Evolutionary conservation across 257 asterid species (phyloP).

Genomic region (Linderniella brevidens): DNA sequence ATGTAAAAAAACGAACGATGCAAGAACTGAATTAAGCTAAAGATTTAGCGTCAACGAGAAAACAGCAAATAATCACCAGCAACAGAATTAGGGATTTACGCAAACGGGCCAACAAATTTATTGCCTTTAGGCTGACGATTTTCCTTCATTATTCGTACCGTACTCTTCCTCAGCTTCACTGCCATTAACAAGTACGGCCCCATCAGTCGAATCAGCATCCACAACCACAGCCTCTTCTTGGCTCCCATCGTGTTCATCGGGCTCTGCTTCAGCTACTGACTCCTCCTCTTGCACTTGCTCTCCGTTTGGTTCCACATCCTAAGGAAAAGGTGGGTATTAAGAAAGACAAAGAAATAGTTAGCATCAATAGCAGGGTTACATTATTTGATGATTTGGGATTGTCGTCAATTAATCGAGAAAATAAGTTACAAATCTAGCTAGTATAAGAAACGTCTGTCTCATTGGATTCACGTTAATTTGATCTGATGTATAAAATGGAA

Average conservation of each 20-base stretch:
- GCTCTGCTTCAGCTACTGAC: conserved; percentile 20
- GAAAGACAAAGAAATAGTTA: background rate
- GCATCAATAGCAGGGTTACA: background rate
- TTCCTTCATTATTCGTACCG: conserved; percentile 95
- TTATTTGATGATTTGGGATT: background rate
- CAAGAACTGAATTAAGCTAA: too few relatives aligned
- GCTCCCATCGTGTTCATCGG: conserved; percentile 41
- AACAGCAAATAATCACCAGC: conserved; percentile 79
- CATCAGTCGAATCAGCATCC: conserved; percentile 86
- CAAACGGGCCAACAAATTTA: conserved; percentile 73
- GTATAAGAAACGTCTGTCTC: too few relatives aligned
- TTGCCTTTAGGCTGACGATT: conserved; percentile 94
- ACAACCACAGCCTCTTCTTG: conserved; percentile 84
- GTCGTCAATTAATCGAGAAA: too few relatives aligned
- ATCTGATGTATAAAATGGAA: too few relatives aligned
- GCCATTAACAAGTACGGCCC: conserved; percentile 77
- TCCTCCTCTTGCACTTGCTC: conserved; percentile 14
- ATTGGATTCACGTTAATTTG: too few relatives aligned
- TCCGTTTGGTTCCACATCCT: conserved; percentile 49
- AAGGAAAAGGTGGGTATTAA: conserved; percentile 2
- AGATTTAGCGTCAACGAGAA: conserved; percentile 11
- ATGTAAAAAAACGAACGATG: too few relatives aligned
- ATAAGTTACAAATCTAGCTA: too few relatives aligned
- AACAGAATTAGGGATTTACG: conserved; percentile 56
- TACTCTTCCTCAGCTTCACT: conserved; percentile 94